Evolutionary conservation across 495 filamentous ascomycete genomes (phyloP).

Genomic region (Xylaria nigripes): DNA sequence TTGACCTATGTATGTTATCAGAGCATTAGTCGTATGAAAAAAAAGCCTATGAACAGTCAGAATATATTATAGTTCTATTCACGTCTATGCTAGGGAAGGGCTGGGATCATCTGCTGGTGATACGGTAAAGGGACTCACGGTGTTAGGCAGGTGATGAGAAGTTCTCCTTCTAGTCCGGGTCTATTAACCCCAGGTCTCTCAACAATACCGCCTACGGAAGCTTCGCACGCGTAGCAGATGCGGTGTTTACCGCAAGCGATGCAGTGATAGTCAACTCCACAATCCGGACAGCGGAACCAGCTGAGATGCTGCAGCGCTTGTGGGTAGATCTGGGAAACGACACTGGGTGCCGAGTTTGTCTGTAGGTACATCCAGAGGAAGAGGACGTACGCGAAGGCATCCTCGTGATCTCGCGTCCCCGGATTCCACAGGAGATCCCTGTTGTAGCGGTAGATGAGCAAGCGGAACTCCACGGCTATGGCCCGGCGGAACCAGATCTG

Average conservation of each 20-base stretch:
- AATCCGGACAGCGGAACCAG: not conserved
- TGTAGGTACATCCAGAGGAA: not conserved
- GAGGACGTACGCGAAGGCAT: not conserved
- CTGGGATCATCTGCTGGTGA: too few species aligned
- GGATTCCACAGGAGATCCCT: not conserved
- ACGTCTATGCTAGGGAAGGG: too few species aligned
- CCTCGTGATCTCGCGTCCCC: not conserved
- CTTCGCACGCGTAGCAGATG: not conserved
- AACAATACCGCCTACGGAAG: too few species aligned
- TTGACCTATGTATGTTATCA: too few species aligned
- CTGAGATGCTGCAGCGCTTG: not conserved
- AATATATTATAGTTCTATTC: too few species aligned
- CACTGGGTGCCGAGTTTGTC: not conserved
- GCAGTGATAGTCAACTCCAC: not conserved
- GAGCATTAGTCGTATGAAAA: too few species aligned
- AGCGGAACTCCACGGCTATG: not conserved
- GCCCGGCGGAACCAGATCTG: not conserved
- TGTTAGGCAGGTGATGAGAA: too few species aligned
- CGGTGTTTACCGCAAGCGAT: not conserved
- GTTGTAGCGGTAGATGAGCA: not conserved
- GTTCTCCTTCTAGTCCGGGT: too few species aligned
- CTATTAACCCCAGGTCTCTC: too few species aligned
- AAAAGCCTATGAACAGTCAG: too few species aligned
- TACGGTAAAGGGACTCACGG: too few species aligned
- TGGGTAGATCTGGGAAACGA: not conserved